phyloP scores from a whole-genome alignment of 805 yeast genomes.

The Saturnispora quitensis region DNA sequence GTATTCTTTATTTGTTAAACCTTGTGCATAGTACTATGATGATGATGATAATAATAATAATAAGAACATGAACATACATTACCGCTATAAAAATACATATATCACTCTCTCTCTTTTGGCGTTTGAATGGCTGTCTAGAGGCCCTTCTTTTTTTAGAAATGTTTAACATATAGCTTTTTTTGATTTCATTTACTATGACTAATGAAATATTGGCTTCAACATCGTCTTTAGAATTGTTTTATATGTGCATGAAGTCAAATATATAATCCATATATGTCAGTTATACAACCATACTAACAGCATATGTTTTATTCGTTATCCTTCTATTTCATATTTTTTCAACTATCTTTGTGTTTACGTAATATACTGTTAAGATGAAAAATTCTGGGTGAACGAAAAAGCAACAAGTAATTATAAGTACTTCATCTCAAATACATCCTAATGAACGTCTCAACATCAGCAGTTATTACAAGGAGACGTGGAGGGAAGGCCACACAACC shows the following conservation, averaged over 20 bases:
- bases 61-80: not conserved
- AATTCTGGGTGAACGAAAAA: not conserved
- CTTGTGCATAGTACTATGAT: not conserved
- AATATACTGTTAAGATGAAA: not conserved
- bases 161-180: not conserved
- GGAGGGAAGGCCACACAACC: constrained; percentile 48
- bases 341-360: not conserved
- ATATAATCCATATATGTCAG: no score
- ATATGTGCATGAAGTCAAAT: no score
- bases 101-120: not conserved
- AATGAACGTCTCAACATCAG: constrained; percentile 87
- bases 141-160: not conserved
- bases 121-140: not conserved
- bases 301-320: not conserved
- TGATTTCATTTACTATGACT: not conserved
- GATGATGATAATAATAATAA: not conserved
- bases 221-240: no score
- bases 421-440: not conserved
- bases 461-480: constrained; percentile 78
- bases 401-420: not conserved
- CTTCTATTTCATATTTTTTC: no score
- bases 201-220: no score
- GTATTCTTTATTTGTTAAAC: not conserved
- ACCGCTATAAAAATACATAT: not conserved
- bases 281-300: no score